Percentiles rank a stretch among this genome's conserved stretches.
Conservation (phyloP, 1,284 basidiomycete species). For the Leccinum cinnamomeum region DNA sequence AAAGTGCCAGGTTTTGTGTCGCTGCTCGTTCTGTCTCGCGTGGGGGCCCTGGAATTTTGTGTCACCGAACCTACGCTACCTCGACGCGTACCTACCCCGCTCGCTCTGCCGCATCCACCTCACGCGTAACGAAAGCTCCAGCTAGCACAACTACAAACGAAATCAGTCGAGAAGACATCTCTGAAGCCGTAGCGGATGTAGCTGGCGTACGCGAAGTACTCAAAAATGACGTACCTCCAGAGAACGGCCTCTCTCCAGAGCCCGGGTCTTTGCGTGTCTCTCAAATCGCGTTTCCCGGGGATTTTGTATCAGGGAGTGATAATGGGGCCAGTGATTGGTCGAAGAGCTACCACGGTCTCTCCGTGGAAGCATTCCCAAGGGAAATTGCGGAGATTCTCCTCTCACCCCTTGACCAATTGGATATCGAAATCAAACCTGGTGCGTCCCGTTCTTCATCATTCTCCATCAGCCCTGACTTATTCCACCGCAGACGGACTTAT, state of each 20-base stretch:
- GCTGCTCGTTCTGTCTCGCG: constrained; percentile 10
- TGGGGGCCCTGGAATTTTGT: not conserved
- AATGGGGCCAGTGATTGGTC: constrained; percentile 75
- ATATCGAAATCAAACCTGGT: constrained; percentile 96
- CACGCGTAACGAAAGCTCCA: constrained; percentile 26
- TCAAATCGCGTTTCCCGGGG: constrained; percentile 30
- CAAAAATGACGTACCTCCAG: constrained; percentile 13
- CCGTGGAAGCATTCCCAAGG: constrained; percentile 73
- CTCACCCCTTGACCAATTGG: constrained; percentile 71
- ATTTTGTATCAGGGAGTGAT: constrained; percentile 27
- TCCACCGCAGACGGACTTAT: constrained; percentile 77
- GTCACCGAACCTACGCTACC: constrained; percentile 19
- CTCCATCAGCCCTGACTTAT: not conserved
- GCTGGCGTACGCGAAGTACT: constrained; percentile 11
- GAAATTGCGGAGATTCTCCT: constrained; percentile 76
- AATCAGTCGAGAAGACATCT: constrained; percentile 16
- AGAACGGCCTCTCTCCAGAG: constrained; percentile 11
- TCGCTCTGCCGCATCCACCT: constrained; percentile 15
- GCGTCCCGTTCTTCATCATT: constrained; percentile 21
- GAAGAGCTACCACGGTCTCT: constrained; percentile 83
- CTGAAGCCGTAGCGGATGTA: constrained; percentile 24
- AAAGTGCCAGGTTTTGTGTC: constrained; percentile 9
- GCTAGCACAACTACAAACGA: constrained; percentile 29
- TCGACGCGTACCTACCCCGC: constrained; percentile 28
- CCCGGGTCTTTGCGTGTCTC: constrained; percentile 12